Evolutionary conservation across 345 rosid species (phyloP).

Genomic region (Populus davidiana): DNA sequence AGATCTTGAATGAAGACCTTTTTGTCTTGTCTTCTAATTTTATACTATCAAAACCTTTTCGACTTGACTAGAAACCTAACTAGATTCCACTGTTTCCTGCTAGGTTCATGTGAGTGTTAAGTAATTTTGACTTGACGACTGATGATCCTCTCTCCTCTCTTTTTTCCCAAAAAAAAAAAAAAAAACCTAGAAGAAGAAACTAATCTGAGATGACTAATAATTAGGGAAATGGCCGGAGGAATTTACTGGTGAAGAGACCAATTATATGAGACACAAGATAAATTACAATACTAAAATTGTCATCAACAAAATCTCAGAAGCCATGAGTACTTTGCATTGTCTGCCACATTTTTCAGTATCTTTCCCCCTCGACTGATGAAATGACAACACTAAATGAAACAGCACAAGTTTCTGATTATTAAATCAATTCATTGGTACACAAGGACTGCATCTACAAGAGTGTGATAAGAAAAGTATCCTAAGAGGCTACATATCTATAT

Average conservation of each 20-base stretch:
- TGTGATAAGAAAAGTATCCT: neutral
- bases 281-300: too few relatives aligned
- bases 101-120: constrained; percentile 4
- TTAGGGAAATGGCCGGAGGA: constrained; percentile 24
- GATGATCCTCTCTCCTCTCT: constrained; percentile 8
- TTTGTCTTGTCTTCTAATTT: constrained; percentile 5
- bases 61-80: neutral
- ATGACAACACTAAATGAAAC: constrained; percentile 14
- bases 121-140: constrained; percentile 1
- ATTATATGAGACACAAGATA: constrained; percentile 2
- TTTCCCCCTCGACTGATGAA: constrained; percentile 12
- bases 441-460: neutral
- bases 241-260: neutral
- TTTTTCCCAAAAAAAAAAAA: neutral
- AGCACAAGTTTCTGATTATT: neutral
- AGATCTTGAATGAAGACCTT: neutral
- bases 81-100: constrained; percentile 13
- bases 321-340: constrained; percentile 4
- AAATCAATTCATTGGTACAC: neutral
- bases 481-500: neutral
- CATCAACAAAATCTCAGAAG: neutral
- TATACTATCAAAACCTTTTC: neutral
- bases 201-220: constrained; percentile 34
- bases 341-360: constrained; percentile 16
- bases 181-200: constrained; percentile 10